Conservation (phyloP, 352 stramenopile genomes). For the Peronospora belbahrii region DNA sequence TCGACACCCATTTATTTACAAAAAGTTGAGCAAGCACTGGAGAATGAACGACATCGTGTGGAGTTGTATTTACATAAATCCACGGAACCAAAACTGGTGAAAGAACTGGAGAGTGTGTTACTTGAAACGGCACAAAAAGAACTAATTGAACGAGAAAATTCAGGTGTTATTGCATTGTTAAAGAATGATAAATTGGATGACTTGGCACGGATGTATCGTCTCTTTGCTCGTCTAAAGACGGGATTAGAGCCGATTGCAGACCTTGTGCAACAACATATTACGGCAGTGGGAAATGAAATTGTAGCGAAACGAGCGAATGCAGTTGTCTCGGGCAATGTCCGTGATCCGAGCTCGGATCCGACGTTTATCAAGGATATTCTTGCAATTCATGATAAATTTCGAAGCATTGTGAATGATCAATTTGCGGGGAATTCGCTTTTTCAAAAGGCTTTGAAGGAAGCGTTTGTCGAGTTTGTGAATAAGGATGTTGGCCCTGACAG, state of each 20-base stretch:
- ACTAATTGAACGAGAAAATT: conserved; percentile 97
- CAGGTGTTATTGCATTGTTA: conserved; percentile 91
- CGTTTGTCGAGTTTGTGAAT: conserved; percentile 99
- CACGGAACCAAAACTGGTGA: conserved; percentile 94
- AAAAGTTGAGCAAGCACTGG: conserved; percentile 86
- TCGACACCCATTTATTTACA: conserved; percentile 97
- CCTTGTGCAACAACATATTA: conserved; percentile 95
- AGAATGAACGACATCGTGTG: conserved; percentile 84
- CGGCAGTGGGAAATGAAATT: conserved; percentile 80
- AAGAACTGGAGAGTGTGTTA: conserved; percentile 90
- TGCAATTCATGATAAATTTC: conserved; percentile 96
- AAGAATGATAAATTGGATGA: conserved; percentile 97
- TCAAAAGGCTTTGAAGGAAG: conserved; percentile 99
- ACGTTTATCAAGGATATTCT: conserved; percentile 98
- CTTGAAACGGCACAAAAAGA: conserved; percentile 92
- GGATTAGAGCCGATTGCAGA: conserved; percentile 94
- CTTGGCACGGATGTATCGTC: conserved; percentile 95
- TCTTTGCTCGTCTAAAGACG: conserved; percentile 95
- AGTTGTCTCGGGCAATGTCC: conserved; percentile 89
- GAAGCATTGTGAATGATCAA: conserved; percentile 94
- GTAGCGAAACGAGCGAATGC: conserved; percentile 78
- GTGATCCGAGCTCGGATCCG: conserved; percentile 89
- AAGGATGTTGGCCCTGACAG: conserved; percentile 95
- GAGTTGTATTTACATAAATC: conserved; percentile 94
- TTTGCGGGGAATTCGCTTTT: conserved; percentile 97